These are phyloP conservation scores for Rhizophagus clarus DNA, from an alignment of 192 early-diverging fungal species.

Conservation along the genomic window DNA sequence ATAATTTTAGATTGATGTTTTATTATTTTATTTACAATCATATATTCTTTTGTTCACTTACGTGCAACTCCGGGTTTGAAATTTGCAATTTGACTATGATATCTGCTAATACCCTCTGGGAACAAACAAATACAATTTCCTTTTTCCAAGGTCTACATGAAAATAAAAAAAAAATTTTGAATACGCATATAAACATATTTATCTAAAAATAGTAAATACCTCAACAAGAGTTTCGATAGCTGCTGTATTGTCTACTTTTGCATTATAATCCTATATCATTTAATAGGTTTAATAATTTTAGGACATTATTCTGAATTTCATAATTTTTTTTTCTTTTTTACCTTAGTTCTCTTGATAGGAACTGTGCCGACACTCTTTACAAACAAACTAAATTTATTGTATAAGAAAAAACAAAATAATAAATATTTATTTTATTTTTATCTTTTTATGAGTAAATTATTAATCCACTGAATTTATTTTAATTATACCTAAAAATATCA, in stretches of 20 bases:
- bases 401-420: too few relatives aligned
- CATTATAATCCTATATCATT: conserved; percentile 19
- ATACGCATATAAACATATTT: background rate
- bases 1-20: background rate
- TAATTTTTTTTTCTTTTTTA: conserved; percentile 34
- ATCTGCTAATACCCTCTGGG: conserved; percentile 43
- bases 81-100: conserved; percentile 40
- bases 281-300: conserved; percentile 34
- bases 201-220: background rate
- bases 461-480: too few relatives aligned
- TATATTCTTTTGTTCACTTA: background rate
- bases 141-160: background rate
- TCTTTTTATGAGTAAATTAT: too few relatives aligned
- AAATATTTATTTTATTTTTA: too few relatives aligned
- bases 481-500: conserved; percentile 40
- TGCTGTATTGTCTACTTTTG: background rate
- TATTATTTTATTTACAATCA: background rate
- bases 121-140: conserved; percentile 39
- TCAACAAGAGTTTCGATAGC: conserved; percentile 6
- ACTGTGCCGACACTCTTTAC: conserved; percentile 43
- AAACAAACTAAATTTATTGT: conserved; percentile 31
- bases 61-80: conserved; percentile 45
- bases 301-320: conserved; percentile 31
- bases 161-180: background rate
- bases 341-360: conserved; percentile 43